These are phyloP conservation scores for Fennellomyces sp. DNA, from an alignment of 371 early-diverging fungal species.

Conservation along the genomic window DNA sequence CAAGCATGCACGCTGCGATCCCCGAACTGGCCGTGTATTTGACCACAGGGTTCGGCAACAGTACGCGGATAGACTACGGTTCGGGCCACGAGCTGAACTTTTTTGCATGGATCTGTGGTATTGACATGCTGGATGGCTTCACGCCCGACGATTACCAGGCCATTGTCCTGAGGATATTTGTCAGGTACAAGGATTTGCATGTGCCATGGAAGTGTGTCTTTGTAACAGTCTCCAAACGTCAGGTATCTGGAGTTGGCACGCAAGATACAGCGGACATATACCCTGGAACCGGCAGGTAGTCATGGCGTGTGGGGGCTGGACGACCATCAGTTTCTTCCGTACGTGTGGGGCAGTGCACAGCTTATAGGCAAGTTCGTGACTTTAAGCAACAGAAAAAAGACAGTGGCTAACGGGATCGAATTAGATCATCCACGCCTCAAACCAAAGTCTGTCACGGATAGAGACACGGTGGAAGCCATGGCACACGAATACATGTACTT, in stretches of 20 bases:
- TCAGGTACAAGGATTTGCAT: constrained; percentile 62
- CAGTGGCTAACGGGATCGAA: background rate
- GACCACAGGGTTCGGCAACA: constrained; percentile 89
- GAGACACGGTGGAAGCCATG: constrained; percentile 68
- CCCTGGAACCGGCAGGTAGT: constrained; percentile 97
- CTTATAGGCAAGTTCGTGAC: constrained; percentile 50
- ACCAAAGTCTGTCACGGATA: constrained; percentile 76
- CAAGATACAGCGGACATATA: constrained; percentile 85
- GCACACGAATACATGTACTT: constrained; percentile 88
- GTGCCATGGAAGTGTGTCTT: no score
- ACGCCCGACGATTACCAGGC: constrained; percentile 66
- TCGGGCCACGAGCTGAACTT: constrained; percentile 99
- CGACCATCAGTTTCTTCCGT: constrained; percentile 98
- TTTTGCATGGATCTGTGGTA: constrained; percentile 85
- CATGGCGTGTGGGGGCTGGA: constrained; percentile 99
- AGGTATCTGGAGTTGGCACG: constrained; percentile 87
- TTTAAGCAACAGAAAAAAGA: background rate
- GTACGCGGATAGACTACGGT: constrained; percentile 98
- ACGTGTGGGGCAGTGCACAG: constrained; percentile 93
- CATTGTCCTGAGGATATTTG: constrained; percentile 78
- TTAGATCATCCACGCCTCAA: constrained; percentile 61
- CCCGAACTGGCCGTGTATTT: constrained; percentile 83
- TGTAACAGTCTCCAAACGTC: no score
- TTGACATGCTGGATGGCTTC: constrained; percentile 71
- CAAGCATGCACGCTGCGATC: constrained; percentile 44